Percentiles rank a stretch among this genome's conserved stretches.
These are phyloP conservation scores for Oryza rufipogon DNA, from an alignment of 176 grass and related monocot species.

Conservation along the genomic window DNA sequence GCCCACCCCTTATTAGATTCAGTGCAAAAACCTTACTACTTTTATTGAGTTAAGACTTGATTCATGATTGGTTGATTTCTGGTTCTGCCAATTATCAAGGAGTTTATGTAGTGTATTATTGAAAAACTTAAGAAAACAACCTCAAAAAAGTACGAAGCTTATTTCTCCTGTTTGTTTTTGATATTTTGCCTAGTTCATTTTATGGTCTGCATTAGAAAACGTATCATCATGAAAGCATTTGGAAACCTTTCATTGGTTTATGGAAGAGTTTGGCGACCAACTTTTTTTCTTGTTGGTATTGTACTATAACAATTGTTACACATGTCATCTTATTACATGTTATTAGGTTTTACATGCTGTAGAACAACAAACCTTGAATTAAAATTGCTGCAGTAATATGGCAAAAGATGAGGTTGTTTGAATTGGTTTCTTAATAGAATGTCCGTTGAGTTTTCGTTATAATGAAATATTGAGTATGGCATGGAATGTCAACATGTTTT, in stretches of 20 bases:
- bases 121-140: background rate
- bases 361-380: background rate
- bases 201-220: background rate
- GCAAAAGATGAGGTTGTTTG: background rate
- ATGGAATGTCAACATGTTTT: background rate
- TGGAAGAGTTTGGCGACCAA: background rate
- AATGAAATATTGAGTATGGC: background rate
- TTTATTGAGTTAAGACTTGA: background rate
- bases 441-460: background rate
- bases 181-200: background rate
- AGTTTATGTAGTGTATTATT: constrained; percentile 1
- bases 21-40: background rate
- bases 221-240: background rate
- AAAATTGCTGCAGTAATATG: background rate
- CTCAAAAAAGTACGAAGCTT: background rate
- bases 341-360: too few species aligned
- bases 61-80: background rate
- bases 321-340: too few species aligned
- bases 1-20: background rate
- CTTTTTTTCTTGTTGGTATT: background rate
- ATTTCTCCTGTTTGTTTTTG: background rate
- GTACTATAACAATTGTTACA: background rate
- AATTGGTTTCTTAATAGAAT: background rate
- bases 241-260: background rate
- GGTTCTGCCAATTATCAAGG: constrained; percentile 3